These are phyloP conservation scores for Aureobasidium sp. DNA, from an alignment of 2,329 filamentous ascomycete species.

Conservation along the genomic window DNA sequence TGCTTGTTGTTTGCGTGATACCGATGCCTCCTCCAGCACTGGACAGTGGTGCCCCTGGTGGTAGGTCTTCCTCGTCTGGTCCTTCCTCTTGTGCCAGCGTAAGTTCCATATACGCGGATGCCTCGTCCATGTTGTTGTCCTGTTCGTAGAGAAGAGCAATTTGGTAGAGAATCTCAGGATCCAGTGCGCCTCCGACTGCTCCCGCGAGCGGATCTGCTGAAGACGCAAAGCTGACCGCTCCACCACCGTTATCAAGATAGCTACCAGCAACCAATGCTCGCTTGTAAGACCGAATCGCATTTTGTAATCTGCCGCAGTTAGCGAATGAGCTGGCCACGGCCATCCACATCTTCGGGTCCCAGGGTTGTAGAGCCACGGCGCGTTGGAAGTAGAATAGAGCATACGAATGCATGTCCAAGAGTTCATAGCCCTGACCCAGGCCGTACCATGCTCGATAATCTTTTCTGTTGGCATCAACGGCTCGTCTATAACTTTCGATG, in stretches of 20 bases:
- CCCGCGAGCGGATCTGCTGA: conserved; percentile 39
- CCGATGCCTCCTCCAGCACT: conserved; percentile 55
- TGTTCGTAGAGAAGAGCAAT: conserved; percentile 86
- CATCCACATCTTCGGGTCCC: conserved; percentile 98
- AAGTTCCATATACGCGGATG: conserved; percentile 91
- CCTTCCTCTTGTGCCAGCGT: conserved; percentile 89
- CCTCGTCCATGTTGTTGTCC: conserved; percentile 68
- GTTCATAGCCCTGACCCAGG: conserved; percentile 91
- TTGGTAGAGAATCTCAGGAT: conserved; percentile 83
- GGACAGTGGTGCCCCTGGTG: conserved; percentile 25
- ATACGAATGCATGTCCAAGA: conserved; percentile 96
- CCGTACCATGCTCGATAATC: conserved; percentile 99
- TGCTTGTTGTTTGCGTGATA: conserved; percentile 85
- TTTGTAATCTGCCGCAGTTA: conserved; percentile 77
- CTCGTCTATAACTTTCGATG: conserved; percentile 91
- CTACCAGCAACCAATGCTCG: conserved; percentile 82
- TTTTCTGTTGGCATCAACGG: conserved; percentile 90
- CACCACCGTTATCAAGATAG: conserved; percentile 65
- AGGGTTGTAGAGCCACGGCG: conserved; percentile 84
- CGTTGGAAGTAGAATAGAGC: conserved; percentile 97
- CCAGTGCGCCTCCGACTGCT: conserved; percentile 56
- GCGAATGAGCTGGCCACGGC: conserved; percentile 88
- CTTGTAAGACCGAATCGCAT: conserved; percentile 92
- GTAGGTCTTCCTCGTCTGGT: conserved; percentile 32
- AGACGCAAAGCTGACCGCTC: conserved; percentile 43